A percentile compares a stretch with the other conserved stretches of the same genome.
These are phyloP conservation scores for Arachis monticola DNA, from an alignment of 331 rosid genomes.

Conservation along the genomic window DNA sequence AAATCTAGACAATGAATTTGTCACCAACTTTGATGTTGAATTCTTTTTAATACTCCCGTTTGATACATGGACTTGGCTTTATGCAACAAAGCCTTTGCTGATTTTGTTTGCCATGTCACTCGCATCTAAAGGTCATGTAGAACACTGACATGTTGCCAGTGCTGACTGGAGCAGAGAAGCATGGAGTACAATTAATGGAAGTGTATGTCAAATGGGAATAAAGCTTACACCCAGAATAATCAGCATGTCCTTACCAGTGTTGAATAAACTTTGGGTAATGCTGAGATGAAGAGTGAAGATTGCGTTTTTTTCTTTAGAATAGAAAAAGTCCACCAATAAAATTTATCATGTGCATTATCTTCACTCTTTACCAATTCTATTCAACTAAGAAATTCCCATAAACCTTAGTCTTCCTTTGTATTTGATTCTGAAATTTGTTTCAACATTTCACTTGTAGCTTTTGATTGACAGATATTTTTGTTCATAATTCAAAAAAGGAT, in stretches of 20 bases:
- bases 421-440: conserved; percentile 17
- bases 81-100: background rate
- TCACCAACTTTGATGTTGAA: background rate
- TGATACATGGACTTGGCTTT: conserved; percentile 14
- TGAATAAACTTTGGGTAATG: background rate
- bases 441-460: conserved; percentile 22
- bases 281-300: too few species aligned
- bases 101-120: conserved; percentile 13
- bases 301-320: too few species aligned
- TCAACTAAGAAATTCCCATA: too few species aligned
- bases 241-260: background rate
- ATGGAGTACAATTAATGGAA: conserved; percentile 18
- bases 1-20: conserved; percentile 33
- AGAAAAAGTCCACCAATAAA: too few species aligned
- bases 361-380: too few species aligned
- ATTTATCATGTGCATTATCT: too few species aligned
- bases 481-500: background rate
- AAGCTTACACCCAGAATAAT: conserved; percentile 1
- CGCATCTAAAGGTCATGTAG: conserved; percentile 25
- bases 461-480: background rate
- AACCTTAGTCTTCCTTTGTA: conserved; percentile 10
- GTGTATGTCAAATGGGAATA: background rate
- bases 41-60: conserved; percentile 3
- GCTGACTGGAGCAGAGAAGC: conserved; percentile 1
- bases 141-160: conserved; percentile 11